Conservation (phyloP, 2,329 filamentous ascomycete species). For the Knufia petricola region DNA sequence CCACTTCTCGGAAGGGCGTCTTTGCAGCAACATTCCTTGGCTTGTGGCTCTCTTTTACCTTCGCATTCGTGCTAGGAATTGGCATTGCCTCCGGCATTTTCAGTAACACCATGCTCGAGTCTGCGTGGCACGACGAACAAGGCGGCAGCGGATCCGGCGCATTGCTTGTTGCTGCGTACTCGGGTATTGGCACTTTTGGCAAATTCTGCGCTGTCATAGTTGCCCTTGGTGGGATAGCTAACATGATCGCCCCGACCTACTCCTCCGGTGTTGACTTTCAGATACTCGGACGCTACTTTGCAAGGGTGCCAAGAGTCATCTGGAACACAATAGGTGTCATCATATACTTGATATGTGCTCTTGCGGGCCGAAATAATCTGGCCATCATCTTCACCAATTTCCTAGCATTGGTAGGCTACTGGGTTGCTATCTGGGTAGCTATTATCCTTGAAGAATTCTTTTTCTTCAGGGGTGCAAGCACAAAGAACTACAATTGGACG, state of each 20-base stretch:
- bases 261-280: conserved; percentile 59
- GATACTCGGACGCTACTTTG: conserved; percentile 50
- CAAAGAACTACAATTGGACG: conserved; percentile 47
- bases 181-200: conserved; percentile 51
- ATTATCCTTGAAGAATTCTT: conserved; percentile 51
- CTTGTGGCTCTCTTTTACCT: conserved; percentile 48
- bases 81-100: conserved; percentile 52
- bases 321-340: conserved; percentile 56
- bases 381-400: conserved; percentile 60
- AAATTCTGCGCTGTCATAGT: conserved; percentile 58
- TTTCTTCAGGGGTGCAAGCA: conserved; percentile 44
- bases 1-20: conserved; percentile 43
- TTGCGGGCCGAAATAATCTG: conserved; percentile 52
- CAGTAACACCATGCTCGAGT: conserved; percentile 44
- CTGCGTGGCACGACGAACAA: conserved; percentile 40
- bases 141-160: conserved; percentile 48
- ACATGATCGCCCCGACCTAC: conserved; percentile 57
- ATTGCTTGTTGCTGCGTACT: conserved; percentile 54
- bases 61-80: conserved; percentile 53
- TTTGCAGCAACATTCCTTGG: conserved; percentile 50
- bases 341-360: conserved; percentile 55
- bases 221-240: conserved; percentile 55
- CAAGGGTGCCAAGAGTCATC: conserved; percentile 50
- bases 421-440: conserved; percentile 56
- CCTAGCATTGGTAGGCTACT: conserved; percentile 61